Base-by-base conservation (phyloP, 2,329 filamentous ascomycete species). In the Microsporum audouinii region DNA sequence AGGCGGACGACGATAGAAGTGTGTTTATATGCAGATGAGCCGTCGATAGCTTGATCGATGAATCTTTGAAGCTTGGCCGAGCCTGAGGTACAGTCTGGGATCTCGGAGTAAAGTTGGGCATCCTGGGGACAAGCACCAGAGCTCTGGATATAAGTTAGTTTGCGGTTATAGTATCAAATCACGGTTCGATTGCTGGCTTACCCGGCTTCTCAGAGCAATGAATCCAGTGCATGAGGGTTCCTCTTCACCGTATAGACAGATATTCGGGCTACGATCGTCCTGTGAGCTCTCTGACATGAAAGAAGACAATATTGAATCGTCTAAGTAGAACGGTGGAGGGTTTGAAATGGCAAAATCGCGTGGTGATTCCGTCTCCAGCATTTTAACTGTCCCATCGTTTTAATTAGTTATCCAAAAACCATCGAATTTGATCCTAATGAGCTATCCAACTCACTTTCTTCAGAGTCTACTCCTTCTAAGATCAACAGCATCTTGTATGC, bases 401-500 rank as follows among this genome's bases (percentile, higher is more conserved):
- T 23, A 53, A 12, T 60, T 55, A 36, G 5, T 4, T 14, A 5
- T 6, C 17, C 17, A 4, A n/a, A 7, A 27, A 29, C 8, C 31
- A 12, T 53, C 31, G 12, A 45, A n/a, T 6, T 14, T 14, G 7
- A 4, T 5, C 6, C 10, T 5, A 5, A 14, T n/a, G 10, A 17
- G 23, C 14, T 2, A 23, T 17, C 10, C 39, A 63, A 23, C 64
- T 81, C 75, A 67, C 84, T 82, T 68, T 86, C 80, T 58, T 87
- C 74, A 66, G 84, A 71, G 58, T 87, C 73, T 31, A 88, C 72
- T 43, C 88, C 77, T 71, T 88, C 84, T 47, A 72, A 62, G 27
- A 76, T 64, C 17, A 77, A 65, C 57, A 77, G 66, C 34, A 72
- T 69, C 60, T 68, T 73, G 51, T 68, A 64, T 5, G 57, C 14